phyloP scores from a whole-genome alignment of 2,329 filamentous ascomycete genomes.

The Aspergillus puulaauensis region DNA sequence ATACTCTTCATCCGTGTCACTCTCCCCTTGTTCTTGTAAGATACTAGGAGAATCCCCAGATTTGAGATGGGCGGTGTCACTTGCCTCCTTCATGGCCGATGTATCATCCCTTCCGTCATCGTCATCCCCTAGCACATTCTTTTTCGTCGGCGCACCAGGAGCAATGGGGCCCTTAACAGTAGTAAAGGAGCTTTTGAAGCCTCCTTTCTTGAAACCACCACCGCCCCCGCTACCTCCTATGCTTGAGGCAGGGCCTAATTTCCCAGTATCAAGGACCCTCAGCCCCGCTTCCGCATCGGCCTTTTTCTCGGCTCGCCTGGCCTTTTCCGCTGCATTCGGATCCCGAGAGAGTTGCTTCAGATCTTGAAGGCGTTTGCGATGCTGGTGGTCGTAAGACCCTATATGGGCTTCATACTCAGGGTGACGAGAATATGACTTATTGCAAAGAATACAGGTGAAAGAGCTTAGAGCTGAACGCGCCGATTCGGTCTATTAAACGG shows the following conservation, averaged over 20 bases:
- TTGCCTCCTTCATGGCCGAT: conserved; percentile 18
- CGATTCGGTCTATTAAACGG: conserved; percentile 51
- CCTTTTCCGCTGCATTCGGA: conserved; percentile 44
- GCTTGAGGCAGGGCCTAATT: conserved; percentile 18
- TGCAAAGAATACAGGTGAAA: conserved; percentile 84
- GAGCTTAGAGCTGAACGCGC: conserved; percentile 75
- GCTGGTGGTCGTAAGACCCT: conserved; percentile 90
- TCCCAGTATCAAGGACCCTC: conserved; percentile 35
- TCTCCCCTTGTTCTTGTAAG: conserved; percentile 57
- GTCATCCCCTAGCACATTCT: conserved; percentile 45
- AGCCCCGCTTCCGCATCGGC: conserved; percentile 44
- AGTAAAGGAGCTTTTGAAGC: conserved; percentile 76
- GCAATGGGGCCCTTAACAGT: conserved; percentile 45
- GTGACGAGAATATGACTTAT: conserved; percentile 91
- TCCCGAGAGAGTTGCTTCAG: conserved; percentile 48
- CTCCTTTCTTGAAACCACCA: conserved; percentile 71
- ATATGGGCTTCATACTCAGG: conserved; percentile 96
- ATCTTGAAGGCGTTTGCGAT: conserved; percentile 67
- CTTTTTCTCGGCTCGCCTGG: conserved; percentile 42
- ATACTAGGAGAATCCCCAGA: conserved; percentile 1
- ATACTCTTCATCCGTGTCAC: conserved; percentile 70
- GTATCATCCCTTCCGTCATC: conserved; percentile 37
- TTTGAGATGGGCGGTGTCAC: conserved; percentile 4
- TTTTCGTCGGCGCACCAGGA: conserved; percentile 33
- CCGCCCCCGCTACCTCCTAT: conserved; percentile 23